Evolutionary conservation across 2,329 filamentous ascomycete genomes (phyloP).

Genomic region (Phyllosticta citribraziliensis): DNA sequence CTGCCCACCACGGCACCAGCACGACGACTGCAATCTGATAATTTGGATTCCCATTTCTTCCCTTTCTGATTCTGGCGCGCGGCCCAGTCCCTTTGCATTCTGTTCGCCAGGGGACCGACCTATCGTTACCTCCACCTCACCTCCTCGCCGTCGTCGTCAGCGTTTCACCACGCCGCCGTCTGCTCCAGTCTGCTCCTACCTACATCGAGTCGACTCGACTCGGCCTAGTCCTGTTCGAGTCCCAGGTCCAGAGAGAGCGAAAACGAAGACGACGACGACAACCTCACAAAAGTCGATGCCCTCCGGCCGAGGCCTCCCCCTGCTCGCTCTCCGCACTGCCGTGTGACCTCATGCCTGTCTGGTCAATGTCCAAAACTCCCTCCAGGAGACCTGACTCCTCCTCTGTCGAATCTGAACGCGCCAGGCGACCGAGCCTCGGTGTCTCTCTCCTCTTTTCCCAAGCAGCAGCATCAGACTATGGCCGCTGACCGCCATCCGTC

Average conservation of each 20-base stretch:
- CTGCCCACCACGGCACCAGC: no score
- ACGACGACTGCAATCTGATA: no score
- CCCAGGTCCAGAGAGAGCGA: no score
- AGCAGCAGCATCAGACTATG: neutral
- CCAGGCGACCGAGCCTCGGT: neutral
- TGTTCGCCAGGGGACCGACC: no score
- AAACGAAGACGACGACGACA: no score
- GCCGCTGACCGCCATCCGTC: neutral
- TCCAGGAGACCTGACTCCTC: neutral
- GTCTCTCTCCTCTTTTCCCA: neutral
- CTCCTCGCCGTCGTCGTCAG: neutral
- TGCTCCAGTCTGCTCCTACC: neutral
- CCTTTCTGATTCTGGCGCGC: no score
- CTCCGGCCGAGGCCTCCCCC: neutral
- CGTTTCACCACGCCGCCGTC: neutral
- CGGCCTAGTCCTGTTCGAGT: no score
- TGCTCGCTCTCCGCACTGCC: neutral
- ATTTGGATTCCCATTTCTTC: no score
- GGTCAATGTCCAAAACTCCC: neutral
- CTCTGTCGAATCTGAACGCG: neutral
- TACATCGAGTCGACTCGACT: neutral
- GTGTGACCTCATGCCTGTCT: neutral
- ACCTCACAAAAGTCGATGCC: neutral
- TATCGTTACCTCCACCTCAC: no score
- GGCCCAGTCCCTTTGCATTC: no score